Percentiles rank a stretch among this genome's conserved stretches.
Conservation (phyloP, 192 early-diverging fungal genomes). For the Coemansia sp. region DNA sequence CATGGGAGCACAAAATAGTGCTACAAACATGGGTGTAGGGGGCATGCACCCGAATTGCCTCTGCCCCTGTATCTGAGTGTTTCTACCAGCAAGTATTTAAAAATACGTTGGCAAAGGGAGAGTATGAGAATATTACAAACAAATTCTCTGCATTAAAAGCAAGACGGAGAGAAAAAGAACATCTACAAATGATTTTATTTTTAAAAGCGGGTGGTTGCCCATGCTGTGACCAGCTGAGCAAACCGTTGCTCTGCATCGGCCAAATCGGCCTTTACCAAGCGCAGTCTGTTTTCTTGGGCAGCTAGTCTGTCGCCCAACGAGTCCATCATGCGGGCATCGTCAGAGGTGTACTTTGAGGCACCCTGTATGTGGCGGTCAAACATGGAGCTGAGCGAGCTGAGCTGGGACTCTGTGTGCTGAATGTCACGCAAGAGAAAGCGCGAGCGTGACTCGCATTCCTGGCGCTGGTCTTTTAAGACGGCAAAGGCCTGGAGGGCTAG, state of each 20-base stretch:
- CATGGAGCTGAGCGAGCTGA: not conserved
- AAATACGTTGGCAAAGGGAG: no score
- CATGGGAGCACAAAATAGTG: no score
- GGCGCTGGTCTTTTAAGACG: slow-evolving; percentile 14
- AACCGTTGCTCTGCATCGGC: slow-evolving; percentile 17
- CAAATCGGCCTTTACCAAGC: slow-evolving; percentile 15
- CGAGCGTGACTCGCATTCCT: slow-evolving; percentile 8
- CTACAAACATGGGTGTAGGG: no score
- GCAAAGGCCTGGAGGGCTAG: slow-evolving; percentile 16
- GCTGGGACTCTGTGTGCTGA: slow-evolving; percentile 22
- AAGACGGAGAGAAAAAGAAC: not conserved
- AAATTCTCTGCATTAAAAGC: no score
- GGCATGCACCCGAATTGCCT: no score
- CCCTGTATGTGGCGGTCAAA: slow-evolving; percentile 16
- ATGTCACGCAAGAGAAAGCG: slow-evolving; percentile 18
- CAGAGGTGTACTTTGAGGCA: not conserved
- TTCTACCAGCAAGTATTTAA: no score
- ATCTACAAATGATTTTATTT: not conserved
- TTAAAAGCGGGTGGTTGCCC: slow-evolving; percentile 25
- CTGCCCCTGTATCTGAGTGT: no score
- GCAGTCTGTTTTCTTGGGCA: slow-evolving; percentile 17
- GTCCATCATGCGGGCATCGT: slow-evolving; percentile 15
- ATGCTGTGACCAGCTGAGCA: slow-evolving; percentile 6
- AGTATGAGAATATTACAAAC: no score
- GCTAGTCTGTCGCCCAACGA: slow-evolving; percentile 6